These are phyloP conservation scores for Starmerella floricola DNA, from an alignment of 805 yeast species.

Conservation along the genomic window DNA sequence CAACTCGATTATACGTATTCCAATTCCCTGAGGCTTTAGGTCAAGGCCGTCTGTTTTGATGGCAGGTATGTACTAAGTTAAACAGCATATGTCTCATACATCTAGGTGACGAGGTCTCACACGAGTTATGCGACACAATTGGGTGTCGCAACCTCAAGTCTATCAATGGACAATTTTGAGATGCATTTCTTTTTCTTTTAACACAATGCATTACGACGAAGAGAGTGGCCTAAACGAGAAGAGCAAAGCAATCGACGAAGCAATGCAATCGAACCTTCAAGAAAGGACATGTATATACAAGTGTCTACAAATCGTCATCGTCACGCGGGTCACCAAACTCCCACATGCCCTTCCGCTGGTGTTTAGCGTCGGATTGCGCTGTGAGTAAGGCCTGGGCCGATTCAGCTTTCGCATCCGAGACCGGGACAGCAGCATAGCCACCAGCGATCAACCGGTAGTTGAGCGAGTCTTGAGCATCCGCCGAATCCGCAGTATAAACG, in stretches of 20 bases:
- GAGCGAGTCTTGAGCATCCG: constrained; percentile 45
- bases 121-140: too few species aligned
- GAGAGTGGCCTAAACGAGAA: too few species aligned
- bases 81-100: too few species aligned
- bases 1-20: too few species aligned
- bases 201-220: background rate
- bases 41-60: too few species aligned
- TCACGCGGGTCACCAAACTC: constrained; percentile 60
- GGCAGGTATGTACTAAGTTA: too few species aligned
- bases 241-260: too few species aligned
- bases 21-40: too few species aligned
- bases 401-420: constrained; percentile 24
- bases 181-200: background rate
- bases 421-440: constrained; percentile 48
- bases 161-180: background rate
- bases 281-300: too few species aligned
- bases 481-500: constrained; percentile 45
- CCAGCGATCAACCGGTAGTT: constrained; percentile 46
- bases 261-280: too few species aligned
- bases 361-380: constrained; percentile 40
- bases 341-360: constrained; percentile 53
- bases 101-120: too few species aligned
- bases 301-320: constrained; percentile 33
- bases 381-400: constrained; percentile 31
- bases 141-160: too few species aligned